Conservation (phyloP, 768 basidiomycete species). For the Rubroboletus pulcherrimus region DNA sequence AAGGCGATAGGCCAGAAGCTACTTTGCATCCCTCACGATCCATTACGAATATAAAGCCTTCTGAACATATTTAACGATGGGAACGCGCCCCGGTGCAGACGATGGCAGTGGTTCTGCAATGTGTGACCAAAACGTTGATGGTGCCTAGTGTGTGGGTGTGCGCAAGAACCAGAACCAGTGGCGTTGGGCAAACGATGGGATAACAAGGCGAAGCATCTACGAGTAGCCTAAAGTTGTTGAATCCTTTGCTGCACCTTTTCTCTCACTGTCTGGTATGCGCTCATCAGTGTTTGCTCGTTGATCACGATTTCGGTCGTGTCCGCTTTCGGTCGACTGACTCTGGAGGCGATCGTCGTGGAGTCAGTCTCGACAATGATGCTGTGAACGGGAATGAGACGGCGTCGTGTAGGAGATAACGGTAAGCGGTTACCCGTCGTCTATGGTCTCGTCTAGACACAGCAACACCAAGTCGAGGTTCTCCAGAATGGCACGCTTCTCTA, state of each 20-base stretch:
- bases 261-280: slow-evolving; percentile 85
- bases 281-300: slow-evolving; percentile 96
- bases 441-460: slow-evolving; percentile 91
- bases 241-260: slow-evolving; percentile 83
- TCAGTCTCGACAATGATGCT: slow-evolving; percentile 98
- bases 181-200: not conserved
- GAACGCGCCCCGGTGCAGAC: not conserved
- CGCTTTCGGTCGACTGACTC: slow-evolving; percentile 88
- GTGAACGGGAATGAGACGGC: slow-evolving; percentile 13
- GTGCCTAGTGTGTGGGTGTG: not conserved
- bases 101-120: not conserved
- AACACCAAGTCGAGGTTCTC: slow-evolving; percentile 94
- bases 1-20: not conserved
- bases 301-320: slow-evolving; percentile 96
- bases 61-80: not conserved
- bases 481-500: slow-evolving; percentile 91
- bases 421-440: slow-evolving; percentile 88
- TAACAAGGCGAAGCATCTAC: slow-evolving; percentile 26
- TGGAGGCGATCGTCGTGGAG: slow-evolving; percentile 88
- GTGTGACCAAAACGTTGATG: not conserved
- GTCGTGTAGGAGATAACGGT: not conserved
- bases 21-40: slow-evolving; percentile 9
- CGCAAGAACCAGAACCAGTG: not conserved
- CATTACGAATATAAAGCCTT: not conserved
- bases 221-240: slow-evolving; percentile 56